Conservation (phyloP, 305 asterid species). For the Solanum hybrid region DNA sequence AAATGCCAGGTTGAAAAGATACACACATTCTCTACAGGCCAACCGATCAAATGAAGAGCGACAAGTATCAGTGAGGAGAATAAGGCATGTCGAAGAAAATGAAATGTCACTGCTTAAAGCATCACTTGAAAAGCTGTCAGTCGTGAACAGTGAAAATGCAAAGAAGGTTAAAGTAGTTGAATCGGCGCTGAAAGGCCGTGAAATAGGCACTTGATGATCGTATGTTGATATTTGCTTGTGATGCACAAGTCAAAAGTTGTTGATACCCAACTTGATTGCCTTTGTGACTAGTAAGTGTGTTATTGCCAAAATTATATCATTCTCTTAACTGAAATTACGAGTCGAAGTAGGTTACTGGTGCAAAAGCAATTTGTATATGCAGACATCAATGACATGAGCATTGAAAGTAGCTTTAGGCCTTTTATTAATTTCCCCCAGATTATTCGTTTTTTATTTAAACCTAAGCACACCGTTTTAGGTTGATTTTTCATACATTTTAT, state of each 20-base stretch:
- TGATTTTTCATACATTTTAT: background rate
- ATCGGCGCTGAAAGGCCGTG: constrained; percentile 41
- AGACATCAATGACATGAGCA: background rate
- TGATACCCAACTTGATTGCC: background rate
- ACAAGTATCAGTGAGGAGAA: constrained; percentile 28
- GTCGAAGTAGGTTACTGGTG: background rate
- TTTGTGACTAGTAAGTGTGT: background rate
- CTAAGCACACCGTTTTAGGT: background rate
- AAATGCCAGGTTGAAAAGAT: constrained; percentile 50
- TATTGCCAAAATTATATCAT: background rate
- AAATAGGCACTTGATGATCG: constrained; percentile 13
- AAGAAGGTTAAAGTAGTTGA: constrained; percentile 66
- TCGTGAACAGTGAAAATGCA: constrained; percentile 62
- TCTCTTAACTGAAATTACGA: background rate
- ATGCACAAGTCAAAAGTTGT: background rate
- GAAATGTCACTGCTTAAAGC: constrained; percentile 63
- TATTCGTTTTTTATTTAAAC: background rate
- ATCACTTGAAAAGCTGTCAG: constrained; percentile 54
- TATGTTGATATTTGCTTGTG: background rate
- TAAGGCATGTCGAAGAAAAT: constrained; percentile 24
- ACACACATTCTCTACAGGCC: constrained; percentile 28
- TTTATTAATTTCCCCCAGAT: background rate
- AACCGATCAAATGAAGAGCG: constrained; percentile 23
- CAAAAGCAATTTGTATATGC: background rate
- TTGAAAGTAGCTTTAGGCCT: background rate